These are phyloP conservation scores for Clonostachys sp. DNA, from an alignment of 2,329 filamentous ascomycete species.

Conservation along the genomic window DNA sequence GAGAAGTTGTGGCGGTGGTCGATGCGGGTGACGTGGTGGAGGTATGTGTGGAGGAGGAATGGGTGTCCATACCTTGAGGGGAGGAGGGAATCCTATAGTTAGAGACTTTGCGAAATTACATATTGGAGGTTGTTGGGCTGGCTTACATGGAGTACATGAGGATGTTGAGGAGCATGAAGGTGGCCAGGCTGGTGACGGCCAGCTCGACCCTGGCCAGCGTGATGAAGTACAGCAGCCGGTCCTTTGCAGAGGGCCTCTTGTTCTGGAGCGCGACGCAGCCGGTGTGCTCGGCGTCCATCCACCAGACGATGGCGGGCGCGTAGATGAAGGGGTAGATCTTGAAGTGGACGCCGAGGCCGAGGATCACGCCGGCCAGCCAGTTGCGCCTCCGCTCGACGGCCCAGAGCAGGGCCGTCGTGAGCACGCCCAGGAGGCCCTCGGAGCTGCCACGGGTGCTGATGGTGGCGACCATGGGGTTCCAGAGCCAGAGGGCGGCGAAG, in stretches of 20 bases:
- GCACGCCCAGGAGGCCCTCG: constrained; percentile 81
- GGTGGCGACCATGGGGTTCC: constrained; percentile 97
- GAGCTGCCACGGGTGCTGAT: constrained; percentile 95
- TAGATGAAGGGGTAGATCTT: constrained; percentile 99
- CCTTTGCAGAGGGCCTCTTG: constrained; percentile 6
- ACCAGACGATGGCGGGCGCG: constrained; percentile 75
- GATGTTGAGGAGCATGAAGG: constrained; percentile 70
- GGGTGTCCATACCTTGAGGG: constrained; percentile 63
- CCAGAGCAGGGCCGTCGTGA: constrained; percentile 82
- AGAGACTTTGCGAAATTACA: no score
- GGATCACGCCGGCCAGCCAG: constrained; percentile 63
- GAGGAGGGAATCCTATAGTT: neutral
- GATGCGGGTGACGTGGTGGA: constrained; percentile 88
- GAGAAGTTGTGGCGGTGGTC: constrained; percentile 99
- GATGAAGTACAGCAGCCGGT: constrained; percentile 33
- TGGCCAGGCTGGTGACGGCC: constrained; percentile 59
- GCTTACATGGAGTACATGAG: constrained; percentile 73
- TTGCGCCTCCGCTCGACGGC: constrained; percentile 64
- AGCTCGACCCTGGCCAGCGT: constrained; percentile 53
- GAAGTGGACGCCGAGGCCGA: constrained; percentile 88
- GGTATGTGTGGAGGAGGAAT: constrained; percentile 85
- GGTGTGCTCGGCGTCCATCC: constrained; percentile 56
- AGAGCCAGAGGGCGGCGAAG: constrained; percentile 84
- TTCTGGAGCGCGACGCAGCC: no score
- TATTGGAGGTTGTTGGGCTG: neutral